phyloP scores from a whole-genome alignment of 306 rosid genomes.

The Dalbergia cochinchinensis region DNA sequence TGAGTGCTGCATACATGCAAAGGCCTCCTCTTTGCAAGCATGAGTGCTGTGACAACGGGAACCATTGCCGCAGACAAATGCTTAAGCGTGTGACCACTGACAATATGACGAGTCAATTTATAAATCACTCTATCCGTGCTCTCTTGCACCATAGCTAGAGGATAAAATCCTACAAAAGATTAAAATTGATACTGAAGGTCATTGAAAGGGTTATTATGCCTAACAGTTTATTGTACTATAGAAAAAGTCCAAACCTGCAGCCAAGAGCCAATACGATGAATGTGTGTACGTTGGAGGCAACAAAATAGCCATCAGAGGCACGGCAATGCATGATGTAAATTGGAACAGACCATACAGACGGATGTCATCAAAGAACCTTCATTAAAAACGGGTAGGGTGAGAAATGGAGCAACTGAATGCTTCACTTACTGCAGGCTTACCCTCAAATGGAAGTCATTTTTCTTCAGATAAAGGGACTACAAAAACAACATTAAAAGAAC shows the following conservation, averaged over 20 bases:
- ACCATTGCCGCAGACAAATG: constrained; percentile 89
- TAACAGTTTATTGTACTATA: constrained; percentile 10
- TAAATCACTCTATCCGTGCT: constrained; percentile 72
- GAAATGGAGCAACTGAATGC: constrained; percentile 20
- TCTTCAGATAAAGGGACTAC: neutral
- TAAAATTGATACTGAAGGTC: constrained; percentile 33
- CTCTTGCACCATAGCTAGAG: constrained; percentile 88
- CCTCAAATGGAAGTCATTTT: constrained; percentile 30
- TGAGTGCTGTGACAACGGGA: constrained; percentile 77
- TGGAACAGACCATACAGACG: constrained; percentile 88
- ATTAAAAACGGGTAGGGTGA: constrained; percentile 6
- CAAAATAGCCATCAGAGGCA: constrained; percentile 84
- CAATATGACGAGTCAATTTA: constrained; percentile 65
- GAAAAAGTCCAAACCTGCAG: constrained; percentile 71
- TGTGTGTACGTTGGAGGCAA: constrained; percentile 94
- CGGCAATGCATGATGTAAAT: constrained; percentile 79
- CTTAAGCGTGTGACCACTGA: constrained; percentile 96
- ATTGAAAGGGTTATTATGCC: neutral
- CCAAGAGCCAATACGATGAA: constrained; percentile 91
- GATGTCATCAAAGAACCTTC: constrained; percentile 87
- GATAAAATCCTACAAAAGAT: constrained; percentile 72
- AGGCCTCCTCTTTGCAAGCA: constrained; percentile 90
- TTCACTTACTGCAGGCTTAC: neutral
- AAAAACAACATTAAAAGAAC: constrained; percentile 6
- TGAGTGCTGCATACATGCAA: constrained; percentile 22